Evolutionary conservation across 768 basidiomycete species (phyloP).

Genomic region (Russula griseocarnosa): DNA sequence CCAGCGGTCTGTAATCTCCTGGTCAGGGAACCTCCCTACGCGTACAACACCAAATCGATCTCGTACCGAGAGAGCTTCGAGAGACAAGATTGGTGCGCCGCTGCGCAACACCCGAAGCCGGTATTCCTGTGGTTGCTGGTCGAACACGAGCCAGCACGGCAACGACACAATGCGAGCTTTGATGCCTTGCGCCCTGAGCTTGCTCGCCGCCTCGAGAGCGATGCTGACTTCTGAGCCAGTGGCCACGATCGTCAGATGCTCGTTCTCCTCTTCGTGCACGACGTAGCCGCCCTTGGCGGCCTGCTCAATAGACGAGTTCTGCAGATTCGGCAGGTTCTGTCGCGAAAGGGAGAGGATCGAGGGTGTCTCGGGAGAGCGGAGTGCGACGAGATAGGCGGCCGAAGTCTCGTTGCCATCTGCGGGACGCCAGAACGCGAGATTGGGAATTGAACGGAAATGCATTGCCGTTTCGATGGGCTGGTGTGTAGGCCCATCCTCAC

Average conservation of each 20-base stretch:
- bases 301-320: constrained; percentile 78
- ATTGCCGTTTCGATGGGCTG: constrained; percentile 89
- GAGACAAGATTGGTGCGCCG: constrained; percentile 83
- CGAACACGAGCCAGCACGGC: constrained; percentile 88
- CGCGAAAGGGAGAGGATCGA: constrained; percentile 80
- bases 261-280: constrained; percentile 69
- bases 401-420: constrained; percentile 98
- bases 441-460: constrained; percentile 85
- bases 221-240: constrained; percentile 88
- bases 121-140: constrained; percentile 77
- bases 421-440: constrained; percentile 88
- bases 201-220: constrained; percentile 78
- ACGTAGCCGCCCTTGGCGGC: constrained; percentile 87
- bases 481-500: constrained; percentile 95
- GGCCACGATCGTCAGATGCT: constrained; percentile 86
- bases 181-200: constrained; percentile 72
- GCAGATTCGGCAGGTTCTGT: constrained; percentile 91
- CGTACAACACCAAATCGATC: not conserved
- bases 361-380: constrained; percentile 72
- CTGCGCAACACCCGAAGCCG: constrained; percentile 79
- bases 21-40: constrained; percentile 17
- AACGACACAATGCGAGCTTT: constrained; percentile 81
- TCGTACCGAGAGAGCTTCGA: constrained; percentile 73
- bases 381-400: constrained; percentile 78
- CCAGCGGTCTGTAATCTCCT: constrained; percentile 51